phyloP scores from a whole-genome alignment of 2,329 filamentous ascomycete species.

The Simplicillium aogashimaense region DNA sequence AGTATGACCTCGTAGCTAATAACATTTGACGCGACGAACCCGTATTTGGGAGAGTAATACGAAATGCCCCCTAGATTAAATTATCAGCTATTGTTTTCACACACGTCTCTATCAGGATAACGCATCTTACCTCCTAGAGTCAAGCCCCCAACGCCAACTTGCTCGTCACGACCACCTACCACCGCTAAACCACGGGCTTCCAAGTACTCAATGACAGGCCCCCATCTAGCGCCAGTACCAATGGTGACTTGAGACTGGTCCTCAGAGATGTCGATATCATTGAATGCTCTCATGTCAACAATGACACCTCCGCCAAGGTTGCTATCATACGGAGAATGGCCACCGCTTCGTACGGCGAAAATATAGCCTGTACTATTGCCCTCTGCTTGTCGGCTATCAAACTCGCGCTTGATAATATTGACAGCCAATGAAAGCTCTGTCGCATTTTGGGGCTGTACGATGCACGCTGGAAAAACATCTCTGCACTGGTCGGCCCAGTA shows the following conservation, averaged over 20 bases:
- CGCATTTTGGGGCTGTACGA: neutral
- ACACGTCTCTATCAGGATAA: neutral
- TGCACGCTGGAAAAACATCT: neutral
- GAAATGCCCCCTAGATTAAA: slow-evolving; percentile 2
- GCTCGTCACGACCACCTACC: slow-evolving; percentile 25
- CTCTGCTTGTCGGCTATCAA: neutral
- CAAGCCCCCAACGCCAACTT: slow-evolving; percentile 30
- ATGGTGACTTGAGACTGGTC: slow-evolving; percentile 20
- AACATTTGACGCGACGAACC: slow-evolving; percentile 2
- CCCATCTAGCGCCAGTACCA: slow-evolving; percentile 28
- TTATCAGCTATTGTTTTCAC: neutral
- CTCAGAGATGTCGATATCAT: slow-evolving; percentile 17
- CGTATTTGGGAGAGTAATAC: slow-evolving; percentile 1
- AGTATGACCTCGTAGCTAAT: slow-evolving; percentile 25
- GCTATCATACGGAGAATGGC: neutral
- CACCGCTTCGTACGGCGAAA: neutral
- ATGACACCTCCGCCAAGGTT: neutral
- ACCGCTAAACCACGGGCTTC: slow-evolving; percentile 21
- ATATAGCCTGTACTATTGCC: neutral
- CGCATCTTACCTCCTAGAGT: slow-evolving; percentile 19
- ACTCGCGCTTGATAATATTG: neutral
- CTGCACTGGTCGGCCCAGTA: neutral
- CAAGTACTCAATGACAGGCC: slow-evolving; percentile 24
- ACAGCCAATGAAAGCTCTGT: neutral
- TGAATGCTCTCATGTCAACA: slow-evolving; percentile 12